phyloP scores from a whole-genome alignment of 1,284 basidiomycete species.

The Leccinum huronense region DNA sequence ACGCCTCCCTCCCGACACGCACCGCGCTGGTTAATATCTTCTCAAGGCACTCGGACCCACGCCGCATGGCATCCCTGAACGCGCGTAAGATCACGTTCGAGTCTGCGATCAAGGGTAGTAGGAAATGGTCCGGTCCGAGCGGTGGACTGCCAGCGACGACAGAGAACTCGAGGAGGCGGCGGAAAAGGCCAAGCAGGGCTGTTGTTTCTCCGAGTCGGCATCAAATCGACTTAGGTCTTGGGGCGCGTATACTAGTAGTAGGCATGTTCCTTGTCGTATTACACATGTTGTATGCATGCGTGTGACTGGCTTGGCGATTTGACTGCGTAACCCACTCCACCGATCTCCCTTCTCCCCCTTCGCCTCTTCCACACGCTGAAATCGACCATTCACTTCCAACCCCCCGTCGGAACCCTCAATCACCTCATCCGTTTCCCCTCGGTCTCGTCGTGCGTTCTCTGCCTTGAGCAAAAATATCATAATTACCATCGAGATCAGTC shows the following conservation, averaged over 20 bases:
- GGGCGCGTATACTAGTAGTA: not conserved
- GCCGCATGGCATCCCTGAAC: constrained; percentile 69
- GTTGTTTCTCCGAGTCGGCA: constrained; percentile 64
- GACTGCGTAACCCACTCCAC: not conserved
- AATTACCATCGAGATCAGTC: constrained; percentile 49
- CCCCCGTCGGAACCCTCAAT: too few species aligned
- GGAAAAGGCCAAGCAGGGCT: constrained; percentile 73
- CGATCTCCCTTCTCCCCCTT: too few species aligned
- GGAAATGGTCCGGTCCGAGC: constrained; percentile 43
- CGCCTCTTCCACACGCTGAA: too few species aligned
- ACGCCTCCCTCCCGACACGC: constrained; percentile 67
- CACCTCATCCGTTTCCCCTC: too few species aligned
- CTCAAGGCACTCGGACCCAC: constrained; percentile 85
- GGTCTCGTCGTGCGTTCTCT: too few species aligned
- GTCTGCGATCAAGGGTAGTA: constrained; percentile 57
- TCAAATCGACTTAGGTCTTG: constrained; percentile 44
- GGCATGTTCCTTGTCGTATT: not conserved
- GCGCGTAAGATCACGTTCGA: constrained; percentile 74
- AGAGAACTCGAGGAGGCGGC: constrained; percentile 76
- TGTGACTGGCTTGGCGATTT: too few species aligned
- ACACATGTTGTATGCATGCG: not conserved
- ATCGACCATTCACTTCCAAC: too few species aligned
- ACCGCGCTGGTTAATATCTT: constrained; percentile 77
- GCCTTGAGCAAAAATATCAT: constrained; percentile 50
- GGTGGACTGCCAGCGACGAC: constrained; percentile 77